A percentile compares a stretch with the other conserved stretches of the same genome.
Evolutionary conservation across 2,329 filamentous ascomycete species (phyloP).

Genomic region (Botrytis fragariae): DNA sequence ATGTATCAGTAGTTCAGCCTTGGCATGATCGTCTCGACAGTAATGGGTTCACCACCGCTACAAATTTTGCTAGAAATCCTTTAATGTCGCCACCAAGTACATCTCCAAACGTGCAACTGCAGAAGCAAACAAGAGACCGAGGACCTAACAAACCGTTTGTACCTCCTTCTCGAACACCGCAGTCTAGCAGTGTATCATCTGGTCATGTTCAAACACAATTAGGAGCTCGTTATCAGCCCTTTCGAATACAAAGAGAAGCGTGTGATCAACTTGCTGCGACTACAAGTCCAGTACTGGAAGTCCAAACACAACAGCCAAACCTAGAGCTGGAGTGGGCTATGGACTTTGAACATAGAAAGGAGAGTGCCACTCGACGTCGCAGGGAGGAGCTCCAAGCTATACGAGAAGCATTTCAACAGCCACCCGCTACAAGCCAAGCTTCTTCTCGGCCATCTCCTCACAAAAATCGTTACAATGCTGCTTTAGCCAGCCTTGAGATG

Average conservation of each 20-base stretch:
- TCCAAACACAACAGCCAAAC: constrained; percentile 16
- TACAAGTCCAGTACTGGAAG: not conserved
- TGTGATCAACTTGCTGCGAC: not conserved
- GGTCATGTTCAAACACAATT: constrained; percentile 28
- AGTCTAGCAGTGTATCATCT: constrained; percentile 15
- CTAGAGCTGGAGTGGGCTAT: constrained; percentile 36
- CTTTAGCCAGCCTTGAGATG: constrained; percentile 29
- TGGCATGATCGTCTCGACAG: not conserved
- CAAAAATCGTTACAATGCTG: constrained; percentile 36
- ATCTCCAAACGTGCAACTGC: not conserved
- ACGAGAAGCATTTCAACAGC: constrained; percentile 15
- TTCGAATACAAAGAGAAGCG: constrained; percentile 16
- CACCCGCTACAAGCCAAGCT: not conserved
- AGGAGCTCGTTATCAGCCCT: not conserved
- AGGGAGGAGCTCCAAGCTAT: constrained; percentile 31
- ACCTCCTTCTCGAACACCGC: constrained; percentile 23
- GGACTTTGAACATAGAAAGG: constrained; percentile 38
- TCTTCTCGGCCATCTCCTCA: constrained; percentile 31
- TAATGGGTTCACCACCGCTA: constrained; percentile 34
- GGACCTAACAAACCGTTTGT: constrained; percentile 32
- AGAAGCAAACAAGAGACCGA: constrained; percentile 15
- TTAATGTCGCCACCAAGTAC: constrained; percentile 25
- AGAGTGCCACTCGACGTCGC: constrained; percentile 32
- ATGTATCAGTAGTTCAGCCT: not conserved
- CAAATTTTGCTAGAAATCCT: constrained; percentile 22